These are phyloP conservation scores for Phytopythium delawarense DNA, from an alignment of 352 stramenopile genomes.

Conservation along the genomic window DNA sequence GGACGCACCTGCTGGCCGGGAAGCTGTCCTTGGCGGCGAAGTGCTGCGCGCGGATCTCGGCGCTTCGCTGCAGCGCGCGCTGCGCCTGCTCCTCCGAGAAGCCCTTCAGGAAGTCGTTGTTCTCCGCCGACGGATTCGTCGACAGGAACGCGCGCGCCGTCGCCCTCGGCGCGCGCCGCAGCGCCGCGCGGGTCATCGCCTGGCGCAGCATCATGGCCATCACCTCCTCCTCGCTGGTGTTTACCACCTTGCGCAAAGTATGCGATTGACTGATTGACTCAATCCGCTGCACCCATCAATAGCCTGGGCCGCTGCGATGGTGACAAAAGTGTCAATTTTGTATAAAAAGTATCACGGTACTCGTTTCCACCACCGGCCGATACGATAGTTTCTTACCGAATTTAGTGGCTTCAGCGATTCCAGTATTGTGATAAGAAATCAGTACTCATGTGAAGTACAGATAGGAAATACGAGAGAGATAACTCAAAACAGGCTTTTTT, in stretches of 20 bases:
- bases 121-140: conserved; percentile 33
- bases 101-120: conserved; percentile 47
- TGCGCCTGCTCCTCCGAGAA: conserved; percentile 49
- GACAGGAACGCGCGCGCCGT: conserved; percentile 19
- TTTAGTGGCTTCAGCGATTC: too few relatives aligned
- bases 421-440: too few relatives aligned
- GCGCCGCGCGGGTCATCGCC: not conserved
- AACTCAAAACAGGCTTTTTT: too few relatives aligned
- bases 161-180: not conserved
- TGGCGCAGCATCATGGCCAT: not conserved
- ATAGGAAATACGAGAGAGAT: too few relatives aligned
- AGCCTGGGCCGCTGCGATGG: too few relatives aligned
- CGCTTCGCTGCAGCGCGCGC: conserved; percentile 40
- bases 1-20: conserved; percentile 13
- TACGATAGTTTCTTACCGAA: too few relatives aligned
- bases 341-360: too few relatives aligned
- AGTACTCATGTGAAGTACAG: too few relatives aligned
- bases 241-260: not conserved
- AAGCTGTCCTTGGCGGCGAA: conserved; percentile 34
- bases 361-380: too few relatives aligned
- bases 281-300: not conserved
- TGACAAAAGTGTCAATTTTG: too few relatives aligned
- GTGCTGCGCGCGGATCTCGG: conserved; percentile 61
- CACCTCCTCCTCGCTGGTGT: not conserved
- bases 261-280: not conserved